phyloP scores from a whole-genome alignment of 2,329 filamentous ascomycete species.

The Cadophora luteo-olivacea region DNA sequence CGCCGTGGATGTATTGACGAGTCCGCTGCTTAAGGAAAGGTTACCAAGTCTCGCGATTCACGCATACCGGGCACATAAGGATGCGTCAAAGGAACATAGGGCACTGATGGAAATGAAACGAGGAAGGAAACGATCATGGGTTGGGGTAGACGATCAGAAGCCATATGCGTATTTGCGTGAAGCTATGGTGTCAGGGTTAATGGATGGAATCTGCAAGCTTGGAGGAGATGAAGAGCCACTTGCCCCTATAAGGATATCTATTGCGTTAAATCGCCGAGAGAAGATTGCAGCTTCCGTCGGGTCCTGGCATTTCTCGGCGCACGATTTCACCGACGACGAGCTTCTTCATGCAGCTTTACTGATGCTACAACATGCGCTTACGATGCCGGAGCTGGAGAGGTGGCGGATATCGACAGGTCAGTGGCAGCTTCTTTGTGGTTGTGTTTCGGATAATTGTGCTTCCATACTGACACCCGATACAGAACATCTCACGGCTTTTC shows the following conservation, averaged over 20 bases:
- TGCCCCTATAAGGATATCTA: conserved; percentile 69
- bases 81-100: conserved; percentile 75
- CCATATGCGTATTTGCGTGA: conserved; percentile 90
- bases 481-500: conserved; percentile 84
- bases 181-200: conserved; percentile 90
- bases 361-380: conserved; percentile 89
- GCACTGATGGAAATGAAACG: conserved; percentile 75
- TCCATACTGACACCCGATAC: conserved; percentile 50
- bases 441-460: conserved; percentile 39
- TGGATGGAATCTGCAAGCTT: conserved; percentile 85
- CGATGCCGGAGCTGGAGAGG: conserved; percentile 78
- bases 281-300: conserved; percentile 71
- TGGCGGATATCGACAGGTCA: conserved; percentile 82
- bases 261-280: conserved; percentile 69
- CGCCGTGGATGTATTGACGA: conserved; percentile 83
- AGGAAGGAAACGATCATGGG: conserved; percentile 87
- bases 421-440: conserved; percentile 42
- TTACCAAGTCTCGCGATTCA: conserved; percentile 81
- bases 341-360: conserved; percentile 82
- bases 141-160: conserved; percentile 83
- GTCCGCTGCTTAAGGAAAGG: conserved; percentile 76
- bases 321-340: conserved; percentile 89
- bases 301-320: conserved; percentile 87
- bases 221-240: conserved; percentile 66
- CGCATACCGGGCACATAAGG: conserved; percentile 81